Evolutionary conservation across 257 asterid genomes (phyloP).

Genomic region (Plantago ovata): DNA sequence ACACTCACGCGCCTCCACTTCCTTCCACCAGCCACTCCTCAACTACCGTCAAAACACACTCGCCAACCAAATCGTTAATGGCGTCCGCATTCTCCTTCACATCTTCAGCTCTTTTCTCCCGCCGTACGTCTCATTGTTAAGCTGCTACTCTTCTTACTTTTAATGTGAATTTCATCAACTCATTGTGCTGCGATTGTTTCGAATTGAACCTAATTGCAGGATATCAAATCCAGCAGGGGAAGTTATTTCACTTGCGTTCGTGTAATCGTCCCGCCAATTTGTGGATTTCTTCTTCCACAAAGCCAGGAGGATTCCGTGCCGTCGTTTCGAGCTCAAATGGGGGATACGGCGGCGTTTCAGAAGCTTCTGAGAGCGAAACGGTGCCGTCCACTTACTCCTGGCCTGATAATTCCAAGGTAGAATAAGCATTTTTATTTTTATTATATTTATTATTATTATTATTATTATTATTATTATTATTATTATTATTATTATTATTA

Average conservation of each 20-base stretch:
- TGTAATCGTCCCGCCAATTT: slow-evolving; percentile 20
- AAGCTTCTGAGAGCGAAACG: slow-evolving; percentile 31
- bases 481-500: no score
- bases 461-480: neutral
- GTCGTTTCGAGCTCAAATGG: slow-evolving; percentile 29
- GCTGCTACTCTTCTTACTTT: no score
- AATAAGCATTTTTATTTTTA: neutral
- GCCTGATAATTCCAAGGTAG: slow-evolving; percentile 64
- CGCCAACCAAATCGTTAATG: no score
- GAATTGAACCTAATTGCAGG: slow-evolving; percentile 28
- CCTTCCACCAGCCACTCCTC: no score
- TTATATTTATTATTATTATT: neutral
- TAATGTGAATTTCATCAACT: no score
- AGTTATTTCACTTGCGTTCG: slow-evolving; percentile 18
- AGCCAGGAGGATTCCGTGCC: slow-evolving; percentile 19
- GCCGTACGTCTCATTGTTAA: no score
- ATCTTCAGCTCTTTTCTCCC: no score
- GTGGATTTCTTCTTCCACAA: slow-evolving; percentile 17
- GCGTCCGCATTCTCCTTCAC: no score
- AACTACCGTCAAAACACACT: no score
- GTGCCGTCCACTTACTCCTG: slow-evolving; percentile 42
- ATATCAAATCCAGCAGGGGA: slow-evolving; percentile 17
- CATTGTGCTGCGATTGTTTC: no score
- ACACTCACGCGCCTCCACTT: no score
- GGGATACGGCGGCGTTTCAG: slow-evolving; percentile 26